Percentiles rank a stretch among this genome's conserved stretches.
phyloP scores from a whole-genome alignment of 2,329 filamentous ascomycete species.

The Cladosporium velox region DNA sequence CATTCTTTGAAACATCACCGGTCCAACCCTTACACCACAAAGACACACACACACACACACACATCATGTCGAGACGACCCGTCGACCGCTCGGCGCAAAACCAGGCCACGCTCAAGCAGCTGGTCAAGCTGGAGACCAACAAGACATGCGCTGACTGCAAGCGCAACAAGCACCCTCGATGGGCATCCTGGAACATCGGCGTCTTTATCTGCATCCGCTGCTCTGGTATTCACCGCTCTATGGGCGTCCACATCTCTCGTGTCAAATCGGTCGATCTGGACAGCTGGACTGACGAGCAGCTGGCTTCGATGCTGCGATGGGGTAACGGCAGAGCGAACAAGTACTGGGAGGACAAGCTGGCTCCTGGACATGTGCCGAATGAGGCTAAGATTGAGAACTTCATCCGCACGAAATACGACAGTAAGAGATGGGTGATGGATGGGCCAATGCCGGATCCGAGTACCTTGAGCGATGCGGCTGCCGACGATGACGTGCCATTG shows the following conservation, averaged over 20 bases:
- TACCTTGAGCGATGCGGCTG: conserved; percentile 71
- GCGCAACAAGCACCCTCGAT: conserved; percentile 97
- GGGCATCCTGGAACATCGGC: conserved; percentile 98
- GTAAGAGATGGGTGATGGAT: conserved; percentile 99
- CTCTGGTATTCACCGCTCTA: conserved; percentile 96
- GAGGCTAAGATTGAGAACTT: conserved; percentile 99
- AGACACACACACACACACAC: neutral
- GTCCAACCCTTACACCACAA: neutral
- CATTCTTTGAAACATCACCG: neutral
- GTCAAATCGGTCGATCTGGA: conserved; percentile 98
- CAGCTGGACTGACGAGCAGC: conserved; percentile 97
- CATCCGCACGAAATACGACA: conserved; percentile 97
- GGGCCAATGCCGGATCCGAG: conserved; percentile 91
- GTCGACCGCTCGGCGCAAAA: conserved; percentile 91
- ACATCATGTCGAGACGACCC: conserved; percentile 75
- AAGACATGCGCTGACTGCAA: conserved; percentile 99
- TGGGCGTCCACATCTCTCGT: conserved; percentile 97
- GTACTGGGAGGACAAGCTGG: conserved; percentile 97
- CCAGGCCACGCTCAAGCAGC: conserved; percentile 86
- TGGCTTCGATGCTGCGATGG: conserved; percentile 92
- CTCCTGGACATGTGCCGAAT: conserved; percentile 85
- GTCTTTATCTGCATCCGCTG: conserved; percentile 96
- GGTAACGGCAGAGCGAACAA: conserved; percentile 96
- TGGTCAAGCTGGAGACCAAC: conserved; percentile 92
- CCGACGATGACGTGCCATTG: conserved; percentile 75